Conservation (phyloP, 192 early-diverging fungal genomes). For the Funneliformis mosseae region DNA sequence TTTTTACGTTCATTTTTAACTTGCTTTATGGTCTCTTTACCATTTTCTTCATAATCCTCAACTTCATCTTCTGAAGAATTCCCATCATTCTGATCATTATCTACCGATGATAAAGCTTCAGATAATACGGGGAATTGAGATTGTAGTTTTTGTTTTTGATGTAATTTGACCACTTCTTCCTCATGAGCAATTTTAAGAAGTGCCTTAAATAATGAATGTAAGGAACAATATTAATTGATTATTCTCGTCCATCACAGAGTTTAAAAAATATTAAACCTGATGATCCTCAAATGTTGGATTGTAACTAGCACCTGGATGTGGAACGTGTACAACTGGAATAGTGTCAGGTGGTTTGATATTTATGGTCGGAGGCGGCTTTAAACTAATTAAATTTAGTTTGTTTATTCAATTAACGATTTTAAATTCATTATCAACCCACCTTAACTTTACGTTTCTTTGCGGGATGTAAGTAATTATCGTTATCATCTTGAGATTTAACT, state of each 20-base stretch:
- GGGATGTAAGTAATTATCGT: conserved; percentile 50
- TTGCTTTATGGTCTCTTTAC: not conserved
- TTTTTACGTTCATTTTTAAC: conserved; percentile 6
- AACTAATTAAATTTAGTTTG: conserved; percentile 39
- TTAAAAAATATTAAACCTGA: conserved; percentile 45
- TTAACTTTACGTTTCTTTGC: conserved; percentile 48
- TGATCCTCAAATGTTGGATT: conserved; percentile 83
- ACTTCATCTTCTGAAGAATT: conserved; percentile 38
- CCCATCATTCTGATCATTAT: conserved; percentile 40
- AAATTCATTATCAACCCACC: conserved; percentile 9
- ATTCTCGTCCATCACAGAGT: not conserved
- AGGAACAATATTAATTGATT: not conserved
- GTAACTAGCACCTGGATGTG: conserved; percentile 90
- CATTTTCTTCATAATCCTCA: conserved; percentile 34
- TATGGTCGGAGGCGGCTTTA: conserved; percentile 47
- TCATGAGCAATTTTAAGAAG: conserved; percentile 61
- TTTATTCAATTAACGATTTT: conserved; percentile 29
- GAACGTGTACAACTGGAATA: conserved; percentile 70
- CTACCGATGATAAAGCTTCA: conserved; percentile 38
- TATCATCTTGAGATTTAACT: conserved; percentile 23
- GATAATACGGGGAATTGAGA: conserved; percentile 50
- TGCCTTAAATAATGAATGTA: conserved; percentile 33
- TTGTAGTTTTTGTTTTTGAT: conserved; percentile 40
- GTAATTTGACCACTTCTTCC: conserved; percentile 54
- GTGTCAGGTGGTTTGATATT: conserved; percentile 48